A percentile compares a stretch with the other conserved stretches of the same genome.
Conservation (phyloP, 352 stramenopile genomes). For the Phytophthora pistaciae region DNA sequence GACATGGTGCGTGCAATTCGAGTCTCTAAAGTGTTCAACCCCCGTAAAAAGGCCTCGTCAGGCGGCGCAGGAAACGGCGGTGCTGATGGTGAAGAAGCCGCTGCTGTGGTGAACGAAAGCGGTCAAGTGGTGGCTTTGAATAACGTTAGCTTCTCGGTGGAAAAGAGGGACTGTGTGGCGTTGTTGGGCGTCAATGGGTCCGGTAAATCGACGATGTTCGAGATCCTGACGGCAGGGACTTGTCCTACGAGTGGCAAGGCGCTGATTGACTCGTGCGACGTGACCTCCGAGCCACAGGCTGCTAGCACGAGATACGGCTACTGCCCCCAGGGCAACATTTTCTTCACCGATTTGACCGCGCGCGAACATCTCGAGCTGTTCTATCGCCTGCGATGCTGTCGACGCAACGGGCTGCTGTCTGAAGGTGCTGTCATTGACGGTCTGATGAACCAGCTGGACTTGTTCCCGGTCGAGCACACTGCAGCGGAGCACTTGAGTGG, state of each 20-base stretch:
- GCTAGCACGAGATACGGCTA: slow-evolving; percentile 77
- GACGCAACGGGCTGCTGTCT: slow-evolving; percentile 23
- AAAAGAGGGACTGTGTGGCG: slow-evolving; percentile 91
- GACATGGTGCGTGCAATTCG: slow-evolving; percentile 60
- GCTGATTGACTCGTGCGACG: slow-evolving; percentile 66
- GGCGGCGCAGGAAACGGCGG: slow-evolving; percentile 2
- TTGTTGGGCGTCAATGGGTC: slow-evolving; percentile 95
- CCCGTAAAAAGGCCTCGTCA: slow-evolving; percentile 13
- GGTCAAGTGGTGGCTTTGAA: slow-evolving; percentile 76
- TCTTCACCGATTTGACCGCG: slow-evolving; percentile 77
- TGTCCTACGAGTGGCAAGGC: slow-evolving; percentile 73
- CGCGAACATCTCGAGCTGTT: slow-evolving; percentile 84
- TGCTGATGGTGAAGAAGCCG: slow-evolving; percentile 15
- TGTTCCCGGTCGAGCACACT: slow-evolving; percentile 72
- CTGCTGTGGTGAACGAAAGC: slow-evolving; percentile 44
- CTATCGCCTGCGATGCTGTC: slow-evolving; percentile 56
- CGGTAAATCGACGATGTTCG: slow-evolving; percentile 98
- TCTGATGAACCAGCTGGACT: slow-evolving; percentile 62
- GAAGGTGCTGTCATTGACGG: slow-evolving; percentile 48
- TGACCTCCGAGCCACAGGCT: slow-evolving; percentile 59
- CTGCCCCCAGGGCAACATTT: slow-evolving; percentile 81
- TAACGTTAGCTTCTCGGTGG: slow-evolving; percentile 86
- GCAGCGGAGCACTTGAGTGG: slow-evolving; percentile 73
- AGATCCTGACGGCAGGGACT: slow-evolving; percentile 94
- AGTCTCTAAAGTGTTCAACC: slow-evolving; percentile 77